phyloP scores from a whole-genome alignment of 2,329 filamentous ascomycete species.

The Incumbomyces delicatus region DNA sequence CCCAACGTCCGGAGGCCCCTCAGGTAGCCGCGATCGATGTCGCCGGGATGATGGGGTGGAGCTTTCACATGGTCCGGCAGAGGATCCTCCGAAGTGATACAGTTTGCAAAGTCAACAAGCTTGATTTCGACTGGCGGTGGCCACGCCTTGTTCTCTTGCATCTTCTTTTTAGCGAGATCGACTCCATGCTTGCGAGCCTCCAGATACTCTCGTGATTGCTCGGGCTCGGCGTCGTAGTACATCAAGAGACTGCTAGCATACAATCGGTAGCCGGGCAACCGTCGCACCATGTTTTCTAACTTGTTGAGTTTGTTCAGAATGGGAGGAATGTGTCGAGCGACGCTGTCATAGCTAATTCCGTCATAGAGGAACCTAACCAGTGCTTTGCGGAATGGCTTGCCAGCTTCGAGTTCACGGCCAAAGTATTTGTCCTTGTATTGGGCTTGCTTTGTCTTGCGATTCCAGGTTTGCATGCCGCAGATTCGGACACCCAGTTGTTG shows the following conservation, averaged over 20 bases:
- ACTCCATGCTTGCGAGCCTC: constrained; percentile 16
- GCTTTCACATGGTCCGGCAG: constrained; percentile 52
- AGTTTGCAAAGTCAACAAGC: constrained; percentile 97
- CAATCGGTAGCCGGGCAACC: constrained; percentile 77
- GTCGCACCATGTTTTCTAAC: constrained; percentile 72
- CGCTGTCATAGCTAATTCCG: constrained; percentile 68
- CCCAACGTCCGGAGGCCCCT: constrained; percentile 69
- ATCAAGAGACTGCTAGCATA: constrained; percentile 92
- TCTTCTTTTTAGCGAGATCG: constrained; percentile 19
- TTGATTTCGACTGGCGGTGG: constrained; percentile 70
- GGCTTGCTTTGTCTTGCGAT: constrained; percentile 70
- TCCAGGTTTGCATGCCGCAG: constrained; percentile 95
- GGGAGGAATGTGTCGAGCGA: constrained; percentile 75
- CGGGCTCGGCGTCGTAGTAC: constrained; percentile 81
- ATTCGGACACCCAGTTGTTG: constrained; percentile 83
- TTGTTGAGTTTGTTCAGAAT: constrained; percentile 75
- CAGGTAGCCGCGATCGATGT: constrained; percentile 81
- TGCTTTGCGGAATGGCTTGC: constrained; percentile 78
- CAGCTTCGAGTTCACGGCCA: constrained; percentile 77
- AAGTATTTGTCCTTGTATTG: constrained; percentile 99
- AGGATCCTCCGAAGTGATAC: constrained; percentile 74
- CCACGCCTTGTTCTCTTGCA: constrained; percentile 21
- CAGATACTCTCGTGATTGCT: constrained; percentile 24
- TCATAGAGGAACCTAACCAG: constrained; percentile 86
- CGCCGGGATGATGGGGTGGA: constrained; percentile 68